Base-by-base conservation (phyloP, 2,329 filamentous ascomycete species). In the Xylariaceae sp. region DNA sequence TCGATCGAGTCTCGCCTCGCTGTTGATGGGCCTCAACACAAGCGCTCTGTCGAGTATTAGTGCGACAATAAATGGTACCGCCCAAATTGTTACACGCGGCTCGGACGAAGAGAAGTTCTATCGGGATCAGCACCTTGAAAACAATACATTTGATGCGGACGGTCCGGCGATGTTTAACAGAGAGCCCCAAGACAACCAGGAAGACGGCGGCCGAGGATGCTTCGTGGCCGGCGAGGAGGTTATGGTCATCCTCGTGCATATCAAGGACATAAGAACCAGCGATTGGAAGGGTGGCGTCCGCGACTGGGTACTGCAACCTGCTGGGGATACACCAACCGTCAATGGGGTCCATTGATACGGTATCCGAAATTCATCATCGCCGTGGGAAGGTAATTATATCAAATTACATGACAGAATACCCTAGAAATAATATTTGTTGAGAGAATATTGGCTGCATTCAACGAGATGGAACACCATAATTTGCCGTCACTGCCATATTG, bases 281-380 rank as follows among this genome's bases (percentile, higher is more conserved):
- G 93, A 95, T 63, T 95, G 87, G 86, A 95, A 95, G 69, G 91
- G 93, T n/a, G 80, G 82, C 12, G 89, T 97, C 4, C 80, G 85
- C 55, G 91, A 97, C 61, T 97, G 72, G 68, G 73, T 73, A 1
- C 57, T 79, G 44, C 63, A 64, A 3, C 60, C 66, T n/a, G 60
- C 61, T 13, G 34, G 36, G 17, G 31, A 16, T 7, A 33, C 42
- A 15, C 33, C 46, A 6, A 18, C 36, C 4, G 45, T 73, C 9
- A 76, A 77, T 42, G 73, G 73, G 4, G 50, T 61, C 24, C 51
- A 55, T 42, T 64, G 47, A 52, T 32, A 38, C 34, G 22, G 11
- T 26, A n/a, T n/a, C n/a, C n/a, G n/a, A n/a, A n/a, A n/a, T n/a
- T n/a, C n/a, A n/a, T n/a, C n/a, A n/a, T n/a, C n/a, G n/a, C n/a